A percentile compares a stretch with the other conserved stretches of the same genome.
phyloP scores from a whole-genome alignment of 495 filamentous ascomycete species.

The Lasiosphaeris hirsuta region DNA sequence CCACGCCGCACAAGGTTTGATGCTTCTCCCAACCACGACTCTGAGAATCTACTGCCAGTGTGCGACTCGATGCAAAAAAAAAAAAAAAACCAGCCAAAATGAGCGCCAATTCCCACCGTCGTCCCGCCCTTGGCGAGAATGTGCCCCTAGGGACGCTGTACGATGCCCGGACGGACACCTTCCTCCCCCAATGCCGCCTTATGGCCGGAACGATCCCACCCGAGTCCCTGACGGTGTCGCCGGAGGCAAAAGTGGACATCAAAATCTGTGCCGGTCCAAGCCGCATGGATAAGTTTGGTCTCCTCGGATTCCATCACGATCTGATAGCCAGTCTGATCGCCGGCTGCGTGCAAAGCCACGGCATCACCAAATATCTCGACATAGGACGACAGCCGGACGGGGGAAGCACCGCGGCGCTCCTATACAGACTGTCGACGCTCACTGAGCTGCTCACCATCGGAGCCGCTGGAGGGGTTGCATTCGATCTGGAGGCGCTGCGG shows the following conservation, averaged over 20 bases:
- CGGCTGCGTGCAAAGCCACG: neutral
- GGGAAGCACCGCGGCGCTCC: neutral
- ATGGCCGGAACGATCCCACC: neutral
- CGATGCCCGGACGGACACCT: slow-evolving; percentile 8
- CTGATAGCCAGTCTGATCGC: neutral
- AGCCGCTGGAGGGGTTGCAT: too few species aligned
- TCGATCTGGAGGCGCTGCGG: neutral
- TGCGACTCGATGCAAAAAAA: too few species aligned
- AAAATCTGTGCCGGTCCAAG: neutral
- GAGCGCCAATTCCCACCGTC: too few species aligned
- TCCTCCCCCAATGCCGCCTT: neutral
- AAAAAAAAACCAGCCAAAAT: too few species aligned
- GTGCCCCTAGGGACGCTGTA: neutral
- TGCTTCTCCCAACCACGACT: too few species aligned
- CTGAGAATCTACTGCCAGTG: too few species aligned
- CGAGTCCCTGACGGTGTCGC: too few species aligned
- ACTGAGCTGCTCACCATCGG: neutral
- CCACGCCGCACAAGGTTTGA: too few species aligned
- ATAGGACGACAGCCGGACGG: too few species aligned
- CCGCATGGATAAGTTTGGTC: neutral
- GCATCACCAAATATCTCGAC: neutral
- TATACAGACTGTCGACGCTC: neutral
- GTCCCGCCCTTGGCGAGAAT: slow-evolving; percentile 4
- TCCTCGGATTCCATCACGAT: neutral
- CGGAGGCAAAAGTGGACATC: too few species aligned